Evolutionary conservation across 1,139 yeast species (phyloP).

Genomic region (Saccharomyces hybrid): DNA sequence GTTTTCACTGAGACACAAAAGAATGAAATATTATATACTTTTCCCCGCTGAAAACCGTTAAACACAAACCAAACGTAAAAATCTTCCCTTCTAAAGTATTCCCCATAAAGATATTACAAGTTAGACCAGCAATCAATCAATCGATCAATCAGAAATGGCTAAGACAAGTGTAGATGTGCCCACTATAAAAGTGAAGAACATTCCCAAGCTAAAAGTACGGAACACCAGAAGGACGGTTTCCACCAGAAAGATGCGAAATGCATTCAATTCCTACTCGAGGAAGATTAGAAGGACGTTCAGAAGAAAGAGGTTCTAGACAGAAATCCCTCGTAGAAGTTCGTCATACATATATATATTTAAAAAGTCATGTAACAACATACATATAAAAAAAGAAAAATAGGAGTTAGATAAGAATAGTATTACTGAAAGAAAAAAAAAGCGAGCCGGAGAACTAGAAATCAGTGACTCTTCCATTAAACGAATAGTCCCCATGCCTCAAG

Average conservation of each 20-base stretch:
- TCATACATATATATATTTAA: neutral
- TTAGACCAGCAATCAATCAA: neutral
- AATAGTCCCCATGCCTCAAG: constrained; percentile 83
- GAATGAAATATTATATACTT: neutral
- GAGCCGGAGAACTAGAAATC: constrained; percentile 52
- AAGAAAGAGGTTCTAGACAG: neutral
- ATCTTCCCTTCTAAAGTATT: neutral
- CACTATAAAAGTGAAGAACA: neutral
- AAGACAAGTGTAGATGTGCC: neutral
- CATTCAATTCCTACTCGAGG: neutral
- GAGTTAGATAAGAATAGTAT: neutral
- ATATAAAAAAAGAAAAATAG: neutral
- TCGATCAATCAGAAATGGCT: neutral
- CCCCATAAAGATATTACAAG: neutral
- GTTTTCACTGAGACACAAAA: neutral
- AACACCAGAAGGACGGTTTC: neutral
- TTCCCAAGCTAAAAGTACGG: neutral
- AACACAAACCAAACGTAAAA: neutral
- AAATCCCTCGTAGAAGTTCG: neutral
- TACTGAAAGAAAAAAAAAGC: neutral
- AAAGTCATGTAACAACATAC: neutral
- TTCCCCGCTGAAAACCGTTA: neutral
- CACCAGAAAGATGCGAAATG: neutral
- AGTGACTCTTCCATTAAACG: constrained; percentile 91
- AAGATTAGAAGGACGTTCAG: neutral